Evolutionary conservation across 129 eudicot species (phyloP), one percentile per base, ranked within the genome.

Genomic region (Kitagawia praeruptora): DNA sequence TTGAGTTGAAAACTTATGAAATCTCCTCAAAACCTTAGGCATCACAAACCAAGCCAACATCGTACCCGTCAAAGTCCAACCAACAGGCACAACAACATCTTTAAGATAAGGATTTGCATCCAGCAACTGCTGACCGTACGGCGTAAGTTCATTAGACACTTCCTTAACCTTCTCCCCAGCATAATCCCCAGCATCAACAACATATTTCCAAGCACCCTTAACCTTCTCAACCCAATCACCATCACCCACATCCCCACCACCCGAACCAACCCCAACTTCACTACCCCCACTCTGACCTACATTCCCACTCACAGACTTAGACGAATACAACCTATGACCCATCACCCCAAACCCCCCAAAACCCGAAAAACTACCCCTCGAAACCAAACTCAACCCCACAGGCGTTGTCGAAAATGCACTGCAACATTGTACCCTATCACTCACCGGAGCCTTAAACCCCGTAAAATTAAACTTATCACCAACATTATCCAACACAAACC

Each of bases 51-150:
- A 96, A 6, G 98, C 98, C 74, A 84, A 63, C 39, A 92, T 41
- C 2, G 93, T 89, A 53, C 95, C 96, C 49, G 69, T 75, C 79
- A 92, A 75, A 6, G 99, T 95, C 56, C 96, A 88, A 76, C 97
- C 86, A 83, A 86, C 87, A 2, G 99, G 99, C 38, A 92, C 91
- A 70, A 95, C 84, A 44, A 92, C 93, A 84, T 95, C 99, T 71
- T 87, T 92, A 69, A 92, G 96, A 85, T 92, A 92, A 4, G 99
- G 97, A 81, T 95, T 81, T 0, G 91, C 42, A 75, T 92, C 89
- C 8, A 96, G 90, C 80, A 86, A 72, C 77, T 87, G 87, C 47
- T 96, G 90, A 47, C 86, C 96, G 80, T 90, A 85, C 23, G 97
- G 99, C 71, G 80, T 80, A 38, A 82, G 83, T 77, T 90, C 95